Conservation (phyloP, 2,329 filamentous ascomycete genomes). For the Fusarium burgessii region DNA sequence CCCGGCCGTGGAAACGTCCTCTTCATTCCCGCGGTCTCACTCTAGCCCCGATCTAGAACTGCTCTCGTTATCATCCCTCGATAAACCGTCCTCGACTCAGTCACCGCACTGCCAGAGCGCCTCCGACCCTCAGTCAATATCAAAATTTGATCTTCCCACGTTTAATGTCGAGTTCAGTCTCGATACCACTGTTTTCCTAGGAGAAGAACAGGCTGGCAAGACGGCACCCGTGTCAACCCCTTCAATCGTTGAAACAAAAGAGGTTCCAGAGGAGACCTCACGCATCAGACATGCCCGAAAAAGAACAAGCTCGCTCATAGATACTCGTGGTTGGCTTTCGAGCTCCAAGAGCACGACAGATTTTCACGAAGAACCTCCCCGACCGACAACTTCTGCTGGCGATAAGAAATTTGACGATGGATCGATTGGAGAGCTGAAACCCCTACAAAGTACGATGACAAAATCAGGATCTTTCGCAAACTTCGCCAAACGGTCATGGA, state of each 20-base stretch:
- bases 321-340: conserved; percentile 65
- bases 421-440: conserved; percentile 42
- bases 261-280: conserved; percentile 32
- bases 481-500: conserved; percentile 66
- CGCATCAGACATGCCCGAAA: conserved; percentile 42
- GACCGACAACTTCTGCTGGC: conserved; percentile 45
- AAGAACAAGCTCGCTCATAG: conserved; percentile 61
- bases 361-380: conserved; percentile 38
- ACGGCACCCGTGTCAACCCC: conserved; percentile 22
- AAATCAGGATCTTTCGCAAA: conserved; percentile 62
- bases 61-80: conserved; percentile 46
- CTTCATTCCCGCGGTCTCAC: conserved; percentile 51
- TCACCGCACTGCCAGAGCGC: conserved; percentile 37
- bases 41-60: conserved; percentile 49
- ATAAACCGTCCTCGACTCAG: conserved; percentile 41
- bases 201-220: conserved; percentile 39
- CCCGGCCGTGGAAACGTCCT: conserved; percentile 51
- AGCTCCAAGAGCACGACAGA: conserved; percentile 57
- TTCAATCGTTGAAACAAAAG: conserved; percentile 41
- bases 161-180: conserved; percentile 65
- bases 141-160: conserved; percentile 62
- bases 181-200: conserved; percentile 59
- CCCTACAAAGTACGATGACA: conserved; percentile 53
- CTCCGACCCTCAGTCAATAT: conserved; percentile 29
- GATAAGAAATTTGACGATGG: conserved; percentile 39